These are phyloP conservation scores for Coffea humblotiana DNA, from an alignment of 305 asterid genomes.

Conservation along the genomic window DNA sequence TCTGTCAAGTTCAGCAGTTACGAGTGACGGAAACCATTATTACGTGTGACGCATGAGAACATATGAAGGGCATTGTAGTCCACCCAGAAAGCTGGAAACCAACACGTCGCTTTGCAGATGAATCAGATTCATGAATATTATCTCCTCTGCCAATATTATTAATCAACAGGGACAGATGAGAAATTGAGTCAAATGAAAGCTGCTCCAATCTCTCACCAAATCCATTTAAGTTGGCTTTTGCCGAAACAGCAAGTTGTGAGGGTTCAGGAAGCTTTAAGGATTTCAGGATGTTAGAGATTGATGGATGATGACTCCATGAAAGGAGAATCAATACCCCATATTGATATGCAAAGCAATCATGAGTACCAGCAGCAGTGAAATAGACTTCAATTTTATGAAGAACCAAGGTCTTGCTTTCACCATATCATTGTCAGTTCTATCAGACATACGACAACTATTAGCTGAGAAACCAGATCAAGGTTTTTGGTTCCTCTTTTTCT, in stretches of 20 bases:
- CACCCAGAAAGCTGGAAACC: conserved; percentile 23
- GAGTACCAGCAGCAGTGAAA: conserved; percentile 42
- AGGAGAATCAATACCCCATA: conserved; percentile 37
- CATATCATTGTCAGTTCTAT: conserved; percentile 28
- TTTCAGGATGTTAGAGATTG: conserved; percentile 32
- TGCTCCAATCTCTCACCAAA: conserved; percentile 33
- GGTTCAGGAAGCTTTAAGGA: conserved; percentile 32
- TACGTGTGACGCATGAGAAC: no score
- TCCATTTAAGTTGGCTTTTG: conserved; percentile 35
- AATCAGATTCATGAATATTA: conserved; percentile 51
- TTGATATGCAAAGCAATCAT: conserved; percentile 38
- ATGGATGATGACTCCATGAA: conserved; percentile 22
- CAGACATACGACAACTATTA: conserved; percentile 11
- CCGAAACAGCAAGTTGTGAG: conserved; percentile 27
- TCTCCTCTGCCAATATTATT: conserved; percentile 33
- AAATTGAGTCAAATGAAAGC: conserved; percentile 29
- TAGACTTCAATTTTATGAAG: conserved; percentile 29
- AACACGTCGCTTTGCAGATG: conserved; percentile 29
- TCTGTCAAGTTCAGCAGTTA: no score
- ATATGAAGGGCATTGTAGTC: background rate
- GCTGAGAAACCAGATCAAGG: background rate
- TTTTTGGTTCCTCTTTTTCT: conserved; percentile 26
- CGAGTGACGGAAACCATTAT: no score
- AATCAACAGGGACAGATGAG: conserved; percentile 38
- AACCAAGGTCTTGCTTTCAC: conserved; percentile 32